Evolutionary conservation across 306 rosid genomes (phyloP), one percentile per base, ranked within the genome.

Genomic region (Urtica urens): DNA sequence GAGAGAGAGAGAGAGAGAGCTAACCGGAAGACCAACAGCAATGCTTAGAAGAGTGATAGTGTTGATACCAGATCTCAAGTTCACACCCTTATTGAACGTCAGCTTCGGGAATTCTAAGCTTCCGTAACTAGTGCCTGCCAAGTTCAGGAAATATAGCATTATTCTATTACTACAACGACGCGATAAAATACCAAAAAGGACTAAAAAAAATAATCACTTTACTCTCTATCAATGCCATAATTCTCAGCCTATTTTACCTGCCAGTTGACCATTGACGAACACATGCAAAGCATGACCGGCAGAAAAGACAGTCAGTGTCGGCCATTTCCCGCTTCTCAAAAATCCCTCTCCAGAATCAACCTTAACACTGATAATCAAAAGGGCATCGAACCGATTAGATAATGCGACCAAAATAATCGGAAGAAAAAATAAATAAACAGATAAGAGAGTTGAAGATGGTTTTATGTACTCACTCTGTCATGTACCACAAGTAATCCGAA

Each of bases 221-320:
- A n/a, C n/a, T n/a, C n/a, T n/a, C n/a, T n/a, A n/a, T n/a, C n/a
- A n/a, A n/a, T n/a, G n/a, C n/a, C n/a, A 23, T 25, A 46, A 40
- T 53, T 49, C 78, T 33, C 37, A 88, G 42, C 51, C 79, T n/a
- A n/a, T n/a, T n/a, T 27, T 45, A 90, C 99, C 99, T 71, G 87
- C 64, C 4, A 79, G 81, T 58, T 66, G 84, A 62, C 78, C 82
- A 26, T 90, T 85, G 67, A 85, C 44, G 41, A 90, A 90, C 66
- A 90, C 94, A 68, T 83, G 95, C 70, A 90, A 63, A 66, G 95
- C 94, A 75, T 90, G 99, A 21, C 99, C 99, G 51, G 95, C 99
- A 46, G 99, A 90, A 21, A 77, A 61, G 49, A 81, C 70, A 0
- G 94, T 77, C 57, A 90, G 87, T 62, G 66, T 60, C 30, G 94